phyloP scores from a whole-genome alignment of 306 rosid species.

The Cicer arietinum region DNA sequence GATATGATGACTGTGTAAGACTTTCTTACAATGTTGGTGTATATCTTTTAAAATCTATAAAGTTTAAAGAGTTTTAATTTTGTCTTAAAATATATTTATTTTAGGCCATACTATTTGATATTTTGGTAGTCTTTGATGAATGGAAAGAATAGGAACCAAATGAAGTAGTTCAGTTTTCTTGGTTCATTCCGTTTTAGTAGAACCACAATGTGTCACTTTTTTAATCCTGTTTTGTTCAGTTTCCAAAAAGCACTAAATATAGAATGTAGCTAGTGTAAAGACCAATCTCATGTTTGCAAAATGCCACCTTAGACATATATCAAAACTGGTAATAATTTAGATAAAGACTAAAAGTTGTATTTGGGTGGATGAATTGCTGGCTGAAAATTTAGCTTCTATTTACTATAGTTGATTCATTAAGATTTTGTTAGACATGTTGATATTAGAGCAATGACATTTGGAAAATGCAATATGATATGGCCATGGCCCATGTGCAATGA shows the following conservation, averaged over 20 bases:
- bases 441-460: not conserved
- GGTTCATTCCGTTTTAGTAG: not conserved
- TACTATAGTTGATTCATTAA: conserved; percentile 16
- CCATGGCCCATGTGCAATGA: not conserved
- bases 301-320: not conserved
- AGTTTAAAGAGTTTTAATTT: not conserved
- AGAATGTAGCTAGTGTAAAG: not conserved
- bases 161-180: not conserved
- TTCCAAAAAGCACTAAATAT: not conserved
- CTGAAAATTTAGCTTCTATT: conserved; percentile 17
- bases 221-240: not conserved
- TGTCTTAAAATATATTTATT: not conserved
- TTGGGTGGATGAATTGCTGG: conserved; percentile 3
- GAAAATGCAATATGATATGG: conserved; percentile 19
- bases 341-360: not conserved
- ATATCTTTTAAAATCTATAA: not conserved
- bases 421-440: conserved; percentile 12
- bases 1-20: not conserved
- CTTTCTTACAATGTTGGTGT: not conserved
- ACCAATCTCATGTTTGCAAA: not conserved
- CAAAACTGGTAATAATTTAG: conserved; percentile 2
- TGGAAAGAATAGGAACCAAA: not conserved
- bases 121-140: conserved; percentile 3
- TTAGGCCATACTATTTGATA: not conserved
- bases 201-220: not conserved